These are phyloP conservation scores for Tetrapisispora taiwanensis DNA, from an alignment of 805 yeast species.

Conservation along the genomic window DNA sequence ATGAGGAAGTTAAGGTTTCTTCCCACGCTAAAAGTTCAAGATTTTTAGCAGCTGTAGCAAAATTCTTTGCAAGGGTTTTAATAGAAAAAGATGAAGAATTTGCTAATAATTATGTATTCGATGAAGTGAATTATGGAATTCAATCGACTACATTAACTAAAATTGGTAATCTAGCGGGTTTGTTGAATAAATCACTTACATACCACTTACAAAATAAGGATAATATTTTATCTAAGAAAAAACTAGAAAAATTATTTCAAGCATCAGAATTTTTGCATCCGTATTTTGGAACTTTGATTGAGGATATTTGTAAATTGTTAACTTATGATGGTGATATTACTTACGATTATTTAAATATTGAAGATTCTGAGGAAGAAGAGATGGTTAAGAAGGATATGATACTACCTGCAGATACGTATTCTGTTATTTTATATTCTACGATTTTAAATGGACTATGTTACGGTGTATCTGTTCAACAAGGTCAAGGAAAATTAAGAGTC, in stretches of 20 bases:
- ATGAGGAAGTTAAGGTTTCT: constrained; percentile 26
- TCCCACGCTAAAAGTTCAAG: constrained; percentile 27
- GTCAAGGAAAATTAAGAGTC: constrained; percentile 15
- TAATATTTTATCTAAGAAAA: constrained; percentile 7
- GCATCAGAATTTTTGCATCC: constrained; percentile 28
- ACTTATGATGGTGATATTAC: constrained; percentile 17
- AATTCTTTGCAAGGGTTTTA: constrained; percentile 40
- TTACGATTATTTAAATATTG: constrained; percentile 2
- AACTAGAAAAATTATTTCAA: constrained; percentile 18
- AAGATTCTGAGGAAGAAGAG: constrained; percentile 5
- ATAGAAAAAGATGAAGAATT: constrained; percentile 31
- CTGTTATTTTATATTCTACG: constrained; percentile 18
- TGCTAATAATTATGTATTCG: constrained; percentile 24
- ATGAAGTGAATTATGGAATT: constrained; percentile 11
- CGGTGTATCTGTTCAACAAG: constrained; percentile 16
- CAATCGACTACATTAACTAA: constrained; percentile 12
- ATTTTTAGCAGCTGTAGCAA: constrained; percentile 40
- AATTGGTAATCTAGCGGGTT: constrained; percentile 19
- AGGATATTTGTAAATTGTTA: constrained; percentile 19
- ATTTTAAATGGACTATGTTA: constrained; percentile 23
- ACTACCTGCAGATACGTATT: constrained; percentile 16
- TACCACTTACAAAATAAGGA: constrained; percentile 9
- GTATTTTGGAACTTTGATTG: constrained; percentile 16
- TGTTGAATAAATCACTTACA: constrained; percentile 20
- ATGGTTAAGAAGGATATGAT: constrained; percentile 10